Base-by-base conservation (phyloP, 1,284 basidiomycete genomes). In the Ganoderma lingzhi region DNA sequence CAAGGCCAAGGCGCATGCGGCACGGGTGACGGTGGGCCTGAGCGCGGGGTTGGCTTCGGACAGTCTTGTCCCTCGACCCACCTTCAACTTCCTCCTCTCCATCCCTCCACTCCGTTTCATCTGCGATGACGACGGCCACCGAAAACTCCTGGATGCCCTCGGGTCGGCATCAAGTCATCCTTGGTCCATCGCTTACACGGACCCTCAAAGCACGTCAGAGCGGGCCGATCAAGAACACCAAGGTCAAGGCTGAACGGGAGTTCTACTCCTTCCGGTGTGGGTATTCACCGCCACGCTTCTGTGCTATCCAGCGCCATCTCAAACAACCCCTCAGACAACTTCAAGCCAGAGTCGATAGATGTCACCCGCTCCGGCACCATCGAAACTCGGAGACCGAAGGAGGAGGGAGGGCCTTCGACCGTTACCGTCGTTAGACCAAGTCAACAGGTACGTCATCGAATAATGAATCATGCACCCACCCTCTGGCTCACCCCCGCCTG, bases 181-280 rank as follows among this genome's bases (percentile, higher is more conserved):
- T 92, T 65, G 91, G 91, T 35, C 74, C 83, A 0, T 91, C 91
- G 1, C 82, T 93, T 55, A 80, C 79, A 6, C 83, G 86, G 65
- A 84, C 88, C 8, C 81, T 92, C 72, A 91, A 88, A 77, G 87
- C 88, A 30, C 87, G 90, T 73, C 88, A 86, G 74, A 85, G 85
- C 53, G 77, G 75, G 67, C 77, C 78, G 12, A 78, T 83, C 42
- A 75, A 73, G 62, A 79, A 74, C 58, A 73, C 63, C 68, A 83
- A 87, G 79, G 88, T 87, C 65, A 83, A 87, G 79, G 88, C 87
- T 39, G 86, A 88, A 74, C 84, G 86, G 61, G 90, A 92, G 72
- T 92, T 91, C 78, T 92, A 90, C 76, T 88, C 90, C 35, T 87
- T 93, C 73, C 84, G 89, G 72, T 93, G 92, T 93, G 74, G 75